phyloP scores from a whole-genome alignment of 2,329 filamentous ascomycete genomes.

The Ceratocystis albifundus region DNA sequence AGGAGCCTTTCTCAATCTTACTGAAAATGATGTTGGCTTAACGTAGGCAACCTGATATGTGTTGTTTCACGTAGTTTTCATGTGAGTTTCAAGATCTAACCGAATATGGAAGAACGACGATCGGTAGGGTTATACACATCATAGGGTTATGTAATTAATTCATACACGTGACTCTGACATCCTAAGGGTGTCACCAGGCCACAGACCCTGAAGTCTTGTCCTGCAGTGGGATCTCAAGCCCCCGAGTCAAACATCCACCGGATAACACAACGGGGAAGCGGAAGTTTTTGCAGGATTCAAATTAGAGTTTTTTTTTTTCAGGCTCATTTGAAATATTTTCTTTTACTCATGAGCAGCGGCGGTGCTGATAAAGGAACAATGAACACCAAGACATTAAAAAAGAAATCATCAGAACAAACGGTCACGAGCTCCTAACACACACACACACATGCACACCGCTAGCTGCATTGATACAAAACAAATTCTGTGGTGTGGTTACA shows the following conservation, averaged over 20 bases:
- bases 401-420: not conserved
- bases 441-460: too few relatives aligned
- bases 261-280: slow-evolving; percentile 3
- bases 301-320: not conserved
- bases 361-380: slow-evolving; percentile 7
- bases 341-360: not conserved
- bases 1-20: not conserved
- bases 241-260: not conserved
- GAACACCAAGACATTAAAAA: not conserved
- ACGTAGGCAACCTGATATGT: not conserved
- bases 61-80: slow-evolving; percentile 3
- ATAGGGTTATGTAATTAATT: not conserved
- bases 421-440: not conserved
- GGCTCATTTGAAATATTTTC: slow-evolving; percentile 4
- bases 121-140: not conserved
- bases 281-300: slow-evolving; percentile 4
- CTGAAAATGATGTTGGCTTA: not conserved
- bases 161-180: not conserved
- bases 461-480: not conserved
- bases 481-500: not conserved
- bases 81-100: not conserved
- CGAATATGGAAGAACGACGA: not conserved
- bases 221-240: too few relatives aligned
- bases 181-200: not conserved
- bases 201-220: not conserved